Conservation (phyloP, 2,329 filamentous ascomycete genomes). For the Seiridium cupressi region DNA sequence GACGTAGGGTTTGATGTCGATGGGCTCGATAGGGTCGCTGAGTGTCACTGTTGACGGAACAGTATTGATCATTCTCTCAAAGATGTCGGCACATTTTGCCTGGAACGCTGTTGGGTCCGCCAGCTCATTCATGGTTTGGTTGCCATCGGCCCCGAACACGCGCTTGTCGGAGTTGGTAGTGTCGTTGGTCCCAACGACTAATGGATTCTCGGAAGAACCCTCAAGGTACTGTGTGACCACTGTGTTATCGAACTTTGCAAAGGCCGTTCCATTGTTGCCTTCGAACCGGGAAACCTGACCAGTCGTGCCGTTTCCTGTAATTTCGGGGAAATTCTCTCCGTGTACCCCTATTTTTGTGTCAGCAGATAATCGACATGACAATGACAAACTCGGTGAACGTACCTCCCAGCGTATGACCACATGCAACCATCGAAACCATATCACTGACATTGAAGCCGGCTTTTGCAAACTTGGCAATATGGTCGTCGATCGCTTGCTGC, state of each 20-base stretch:
- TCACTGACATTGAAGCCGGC: slow-evolving; percentile 30
- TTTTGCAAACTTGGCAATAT: slow-evolving; percentile 24
- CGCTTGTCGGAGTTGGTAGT: slow-evolving; percentile 38
- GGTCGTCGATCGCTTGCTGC: slow-evolving; percentile 22
- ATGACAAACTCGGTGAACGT: no score
- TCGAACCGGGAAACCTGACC: slow-evolving; percentile 32
- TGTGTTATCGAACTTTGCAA: slow-evolving; percentile 36
- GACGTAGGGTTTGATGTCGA: slow-evolving; percentile 32
- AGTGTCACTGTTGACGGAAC: slow-evolving; percentile 28
- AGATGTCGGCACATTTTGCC: slow-evolving; percentile 26
- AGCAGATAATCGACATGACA: no score
- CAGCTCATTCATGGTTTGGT: slow-evolving; percentile 40
- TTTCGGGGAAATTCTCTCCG: slow-evolving; percentile 37
- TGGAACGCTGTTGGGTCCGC: slow-evolving; percentile 35
- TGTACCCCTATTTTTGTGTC: slow-evolving; percentile 30
- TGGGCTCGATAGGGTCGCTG: slow-evolving; percentile 23
- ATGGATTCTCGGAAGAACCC: slow-evolving; percentile 38
- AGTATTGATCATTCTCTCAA: slow-evolving; percentile 33
- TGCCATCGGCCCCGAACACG: slow-evolving; percentile 42
- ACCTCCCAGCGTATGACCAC: slow-evolving; percentile 35
- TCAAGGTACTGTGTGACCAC: slow-evolving; percentile 42
- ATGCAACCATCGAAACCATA: slow-evolving; percentile 34
- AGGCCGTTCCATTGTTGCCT: slow-evolving; percentile 19
- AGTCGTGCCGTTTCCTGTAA: slow-evolving; percentile 31
- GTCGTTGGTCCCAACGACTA: slow-evolving; percentile 37